Evolutionary conservation across 2,329 filamentous ascomycete genomes (phyloP), one percentile per base, ranked within the genome.

Genomic region (Exophiala phaeomuriformis): DNA sequence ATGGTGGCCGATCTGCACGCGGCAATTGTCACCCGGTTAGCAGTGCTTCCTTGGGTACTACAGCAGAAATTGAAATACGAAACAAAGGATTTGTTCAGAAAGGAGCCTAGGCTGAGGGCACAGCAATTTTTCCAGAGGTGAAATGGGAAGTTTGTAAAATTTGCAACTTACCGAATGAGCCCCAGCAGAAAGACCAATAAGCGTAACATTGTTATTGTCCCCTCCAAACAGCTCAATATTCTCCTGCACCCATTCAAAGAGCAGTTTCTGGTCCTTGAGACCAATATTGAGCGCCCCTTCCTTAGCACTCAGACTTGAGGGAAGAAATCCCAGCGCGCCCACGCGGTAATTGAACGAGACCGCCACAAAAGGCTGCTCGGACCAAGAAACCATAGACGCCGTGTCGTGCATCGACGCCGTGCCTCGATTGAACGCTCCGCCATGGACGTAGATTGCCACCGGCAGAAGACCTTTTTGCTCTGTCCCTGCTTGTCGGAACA

Each of bases 341-440:
- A 75, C 62, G 5, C 72, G 66, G 46, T 74, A 74, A 47, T 74
- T 72, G 47, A 74, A 67, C 27, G 68, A 67, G 1, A 76, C 71
- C 19, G 71, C 69, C 6, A 75, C 66, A 2, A 75, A 64, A 0
- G 72, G 71, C 36, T 0, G 73, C 73, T 29, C 71, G 66, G 0
- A 62, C 63, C 1, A 75, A 66, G 8, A 73, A 9, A 84, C 77
- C 68, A 86, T 80, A 35, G 78, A 78, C 0, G 75, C 76, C 57
- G 84, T 79, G 63, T 86, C 77, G 52, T 84, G 75, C 69, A 78
- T 61, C 36, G 12, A n/a, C 10, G 42, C 37, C n/a, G 29, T 49
- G n/a, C 61, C 61, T n/a, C 52, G 37, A 30, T 49, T 51, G 51
- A 60, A 61, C 9, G 41, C 41, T 39, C 40, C 52, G 67, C 74